Percentiles rank a stretch among this genome's conserved stretches.
Conservation (phyloP, 192 early-diverging fungal species). For the Nowakowskiella sp. region DNA sequence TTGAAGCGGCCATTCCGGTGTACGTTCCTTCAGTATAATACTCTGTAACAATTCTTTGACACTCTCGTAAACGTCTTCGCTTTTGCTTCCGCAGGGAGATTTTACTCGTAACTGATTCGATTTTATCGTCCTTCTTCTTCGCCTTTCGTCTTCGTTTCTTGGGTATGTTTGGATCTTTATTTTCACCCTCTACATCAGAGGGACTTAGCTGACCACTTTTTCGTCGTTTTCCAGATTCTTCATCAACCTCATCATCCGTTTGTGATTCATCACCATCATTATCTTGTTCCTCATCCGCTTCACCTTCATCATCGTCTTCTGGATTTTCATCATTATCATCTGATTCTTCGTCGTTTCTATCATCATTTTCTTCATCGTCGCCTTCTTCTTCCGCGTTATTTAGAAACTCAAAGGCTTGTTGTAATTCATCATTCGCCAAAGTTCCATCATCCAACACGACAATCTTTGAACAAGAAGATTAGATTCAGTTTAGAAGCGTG, state of each 20-base stretch:
- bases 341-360: conserved; percentile 18
- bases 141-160: conserved; percentile 10
- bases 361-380: conserved; percentile 18
- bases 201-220: no score
- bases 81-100: background rate
- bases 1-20: conserved; percentile 65
- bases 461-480: conserved; percentile 28
- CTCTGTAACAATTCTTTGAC: conserved; percentile 48
- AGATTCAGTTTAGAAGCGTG: background rate
- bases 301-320: no score
- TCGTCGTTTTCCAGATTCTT: no score
- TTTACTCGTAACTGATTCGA: conserved; percentile 27
- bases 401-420: conserved; percentile 59
- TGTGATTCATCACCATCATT: no score
- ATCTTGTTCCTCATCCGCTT: no score
- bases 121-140: conserved; percentile 37
- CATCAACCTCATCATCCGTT: no score
- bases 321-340: conserved; percentile 17
- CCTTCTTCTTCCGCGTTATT: conserved; percentile 30
- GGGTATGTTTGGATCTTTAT: conserved; percentile 7
- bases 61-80: conserved; percentile 13
- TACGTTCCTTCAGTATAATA: conserved; percentile 79
- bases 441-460: conserved; percentile 83
- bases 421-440: conserved; percentile 54
- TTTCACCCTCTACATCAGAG: conserved; percentile 3